Evolutionary conservation across 805 yeast genomes (phyloP).

Genomic region (Barnettozyma vustinii): DNA sequence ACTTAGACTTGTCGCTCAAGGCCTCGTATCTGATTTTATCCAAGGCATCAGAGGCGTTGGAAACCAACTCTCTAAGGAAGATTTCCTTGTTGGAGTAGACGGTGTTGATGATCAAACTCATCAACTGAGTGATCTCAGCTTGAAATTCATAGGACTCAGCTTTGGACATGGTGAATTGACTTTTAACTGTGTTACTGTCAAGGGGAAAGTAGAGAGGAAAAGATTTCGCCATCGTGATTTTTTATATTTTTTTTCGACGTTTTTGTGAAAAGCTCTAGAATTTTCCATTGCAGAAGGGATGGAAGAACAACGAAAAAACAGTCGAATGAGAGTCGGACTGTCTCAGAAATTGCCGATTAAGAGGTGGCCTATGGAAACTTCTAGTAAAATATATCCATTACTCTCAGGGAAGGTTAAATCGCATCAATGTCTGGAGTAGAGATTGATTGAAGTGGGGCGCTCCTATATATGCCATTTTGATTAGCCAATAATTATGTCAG

Average conservation of each 20-base stretch:
- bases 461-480: no score
- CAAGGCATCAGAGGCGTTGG: slow-evolving; percentile 98
- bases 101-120: slow-evolving; percentile 99
- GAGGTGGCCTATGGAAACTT: neutral
- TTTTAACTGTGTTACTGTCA: neutral
- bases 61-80: slow-evolving; percentile 96
- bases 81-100: slow-evolving; percentile 99
- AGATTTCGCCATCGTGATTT: neutral
- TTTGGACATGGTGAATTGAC: slow-evolving; percentile 12
- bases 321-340: no score
- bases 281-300: slow-evolving; percentile 4
- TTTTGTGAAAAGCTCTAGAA: slow-evolving; percentile 8
- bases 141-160: slow-evolving; percentile 92
- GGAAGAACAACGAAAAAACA: neutral
- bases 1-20: slow-evolving; percentile 81
- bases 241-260: slow-evolving; percentile 7
- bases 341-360: neutral
- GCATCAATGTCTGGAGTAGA: neutral
- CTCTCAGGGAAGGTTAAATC: neutral
- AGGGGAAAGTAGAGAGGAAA: neutral
- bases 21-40: slow-evolving; percentile 98
- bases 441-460: neutral
- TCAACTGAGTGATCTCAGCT: slow-evolving; percentile 99
- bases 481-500: no score
- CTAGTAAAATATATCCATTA: neutral